A percentile compares a stretch with the other conserved stretches of the same genome.
Conservation (phyloP, 1,139 yeast species). For the Scheffersomyces insectosa region DNA sequence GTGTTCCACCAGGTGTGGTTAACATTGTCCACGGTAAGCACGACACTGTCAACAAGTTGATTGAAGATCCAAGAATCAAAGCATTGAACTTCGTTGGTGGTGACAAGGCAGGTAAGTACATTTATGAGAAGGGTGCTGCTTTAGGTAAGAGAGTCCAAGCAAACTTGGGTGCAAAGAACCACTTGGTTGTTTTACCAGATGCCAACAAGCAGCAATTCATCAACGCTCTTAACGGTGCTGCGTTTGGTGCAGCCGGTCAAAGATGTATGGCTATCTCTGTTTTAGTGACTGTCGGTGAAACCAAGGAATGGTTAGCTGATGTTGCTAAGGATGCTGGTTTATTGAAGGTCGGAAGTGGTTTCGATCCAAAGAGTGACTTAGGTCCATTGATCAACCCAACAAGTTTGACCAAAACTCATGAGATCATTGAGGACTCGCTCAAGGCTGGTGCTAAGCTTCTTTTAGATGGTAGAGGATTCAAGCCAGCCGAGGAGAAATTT, state of each 20-base stretch:
- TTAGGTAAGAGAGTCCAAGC: conserved; percentile 80
- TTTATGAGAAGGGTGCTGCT: conserved; percentile 64
- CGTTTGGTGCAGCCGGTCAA: conserved; percentile 86
- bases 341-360: conserved; percentile 68
- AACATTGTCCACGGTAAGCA: conserved; percentile 78
- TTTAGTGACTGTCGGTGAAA: conserved; percentile 71
- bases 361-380: conserved; percentile 58
- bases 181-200: conserved; percentile 71
- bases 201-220: conserved; percentile 68
- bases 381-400: conserved; percentile 74
- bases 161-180: conserved; percentile 78
- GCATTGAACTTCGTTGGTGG: conserved; percentile 82
- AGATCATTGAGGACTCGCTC: conserved; percentile 55
- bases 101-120: conserved; percentile 74
- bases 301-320: conserved; percentile 65
- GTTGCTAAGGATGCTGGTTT: conserved; percentile 58
- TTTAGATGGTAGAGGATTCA: conserved; percentile 64
- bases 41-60: conserved; percentile 70
- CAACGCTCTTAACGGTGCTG: conserved; percentile 73
- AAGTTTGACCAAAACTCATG: conserved; percentile 54
- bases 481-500: conserved; percentile 44
- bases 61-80: conserved; percentile 75
- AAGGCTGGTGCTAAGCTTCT: conserved; percentile 60
- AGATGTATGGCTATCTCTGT: conserved; percentile 84
- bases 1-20: conserved; percentile 75